phyloP scores from a whole-genome alignment of 192 early-diverging fungal genomes.

The Backusella liffmaniae region DNA sequence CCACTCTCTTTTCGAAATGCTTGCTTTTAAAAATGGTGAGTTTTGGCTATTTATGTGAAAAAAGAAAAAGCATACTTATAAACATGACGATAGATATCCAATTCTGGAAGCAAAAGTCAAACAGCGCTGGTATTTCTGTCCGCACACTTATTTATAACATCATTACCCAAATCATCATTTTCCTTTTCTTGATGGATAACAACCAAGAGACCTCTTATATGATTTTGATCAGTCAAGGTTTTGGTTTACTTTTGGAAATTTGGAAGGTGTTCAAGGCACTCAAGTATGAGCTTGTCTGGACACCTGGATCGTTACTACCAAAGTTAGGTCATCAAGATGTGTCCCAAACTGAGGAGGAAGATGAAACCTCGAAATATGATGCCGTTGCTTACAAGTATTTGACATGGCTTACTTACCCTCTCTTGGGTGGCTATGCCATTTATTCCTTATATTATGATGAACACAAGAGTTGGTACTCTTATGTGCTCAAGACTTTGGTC shows the following conservation, averaged over 20 bases:
- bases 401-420: conserved; percentile 72
- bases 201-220: conserved; percentile 76
- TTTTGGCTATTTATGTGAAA: conserved; percentile 12
- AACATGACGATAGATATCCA: conserved; percentile 63
- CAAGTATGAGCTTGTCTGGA: conserved; percentile 53
- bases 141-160: conserved; percentile 81
- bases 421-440: conserved; percentile 74
- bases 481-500: conserved; percentile 77
- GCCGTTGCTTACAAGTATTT: conserved; percentile 85
- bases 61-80: conserved; percentile 1
- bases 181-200: conserved; percentile 87
- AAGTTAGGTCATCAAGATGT: conserved; percentile 20
- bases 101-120: conserved; percentile 85
- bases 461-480: conserved; percentile 94
- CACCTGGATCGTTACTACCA: conserved; percentile 28
- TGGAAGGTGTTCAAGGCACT: conserved; percentile 93
- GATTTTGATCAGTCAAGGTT: conserved; percentile 80
- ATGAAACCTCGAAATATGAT: conserved; percentile 61
- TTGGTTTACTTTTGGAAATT: conserved; percentile 79
- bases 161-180: conserved; percentile 81
- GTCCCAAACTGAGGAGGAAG: conserved; percentile 49
- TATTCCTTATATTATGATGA: conserved; percentile 82
- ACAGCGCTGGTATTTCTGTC: conserved; percentile 81
- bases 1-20: conserved; percentile 86
- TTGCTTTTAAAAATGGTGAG: conserved; percentile 92